phyloP scores from a whole-genome alignment of 2,329 filamentous ascomycete species.

The Cladorrhinum sp. region DNA sequence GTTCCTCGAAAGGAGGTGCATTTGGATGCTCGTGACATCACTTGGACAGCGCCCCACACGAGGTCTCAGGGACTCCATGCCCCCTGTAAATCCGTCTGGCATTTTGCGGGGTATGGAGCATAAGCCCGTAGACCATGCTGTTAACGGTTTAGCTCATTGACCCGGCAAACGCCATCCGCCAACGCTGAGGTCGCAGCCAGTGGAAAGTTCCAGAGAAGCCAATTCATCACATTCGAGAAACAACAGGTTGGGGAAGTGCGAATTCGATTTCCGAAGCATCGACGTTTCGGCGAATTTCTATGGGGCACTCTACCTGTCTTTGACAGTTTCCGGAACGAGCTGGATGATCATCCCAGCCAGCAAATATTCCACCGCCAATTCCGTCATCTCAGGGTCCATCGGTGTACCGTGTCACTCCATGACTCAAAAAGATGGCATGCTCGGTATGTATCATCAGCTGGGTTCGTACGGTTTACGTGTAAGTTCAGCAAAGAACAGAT shows the following conservation, averaged over 20 bases:
- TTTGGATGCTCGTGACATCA: constrained; percentile 27
- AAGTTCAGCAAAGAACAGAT: not conserved
- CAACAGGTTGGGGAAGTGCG: not conserved
- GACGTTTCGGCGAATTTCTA: not conserved
- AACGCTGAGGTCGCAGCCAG: not conserved
- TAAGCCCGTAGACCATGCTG: constrained; percentile 15
- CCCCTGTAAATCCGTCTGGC: constrained; percentile 5
- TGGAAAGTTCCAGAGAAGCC: not conserved
- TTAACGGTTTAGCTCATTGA: constrained; percentile 16
- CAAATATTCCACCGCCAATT: constrained; percentile 11
- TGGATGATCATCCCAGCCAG: not conserved
- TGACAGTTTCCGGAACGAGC: not conserved
- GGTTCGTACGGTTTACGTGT: not conserved
- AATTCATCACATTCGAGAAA: not conserved
- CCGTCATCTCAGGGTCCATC: constrained; percentile 15
- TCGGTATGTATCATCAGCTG: not conserved
- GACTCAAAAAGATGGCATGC: constrained; percentile 11
- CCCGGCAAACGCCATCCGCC: not conserved
- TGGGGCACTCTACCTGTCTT: not conserved
- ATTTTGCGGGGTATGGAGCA: constrained; percentile 27
- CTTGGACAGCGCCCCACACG: constrained; percentile 13
- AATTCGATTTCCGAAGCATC: constrained; percentile 9
- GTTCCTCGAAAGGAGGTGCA: not conserved
- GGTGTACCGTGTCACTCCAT: constrained; percentile 13
- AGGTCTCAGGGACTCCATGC: constrained; percentile 23